phyloP scores from a whole-genome alignment of 2,329 filamentous ascomycete species.

The Diaporthe australafricana region DNA sequence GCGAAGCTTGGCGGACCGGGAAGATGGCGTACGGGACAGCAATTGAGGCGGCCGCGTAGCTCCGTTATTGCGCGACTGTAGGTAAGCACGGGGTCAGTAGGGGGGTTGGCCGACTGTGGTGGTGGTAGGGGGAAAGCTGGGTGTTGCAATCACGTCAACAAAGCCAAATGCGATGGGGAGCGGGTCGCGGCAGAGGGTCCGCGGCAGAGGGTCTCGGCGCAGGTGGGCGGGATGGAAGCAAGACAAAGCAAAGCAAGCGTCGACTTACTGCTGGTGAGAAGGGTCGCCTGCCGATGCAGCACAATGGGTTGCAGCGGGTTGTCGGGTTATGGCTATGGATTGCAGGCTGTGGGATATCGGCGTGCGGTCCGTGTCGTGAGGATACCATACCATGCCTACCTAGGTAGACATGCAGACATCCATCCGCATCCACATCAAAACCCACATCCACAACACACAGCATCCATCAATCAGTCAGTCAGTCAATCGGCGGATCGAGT shows the following conservation, averaged over 20 bases:
- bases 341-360: conserved; percentile 11
- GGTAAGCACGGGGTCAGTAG: neutral
- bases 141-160: conserved; percentile 36
- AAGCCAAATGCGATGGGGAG: conserved; percentile 31
- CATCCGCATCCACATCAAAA: conserved; percentile 17
- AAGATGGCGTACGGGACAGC: conserved; percentile 4
- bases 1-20: neutral
- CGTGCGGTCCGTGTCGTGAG: conserved; percentile 8
- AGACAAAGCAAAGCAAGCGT: neutral
- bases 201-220: conserved; percentile 11
- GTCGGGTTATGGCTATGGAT: neutral
- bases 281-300: neutral
- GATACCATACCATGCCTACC: conserved; percentile 23
- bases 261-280: conserved; percentile 2
- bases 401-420: conserved; percentile 12
- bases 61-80: conserved; percentile 1
- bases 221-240: neutral
- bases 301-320: conserved; percentile 1
- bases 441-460: conserved; percentile 1
- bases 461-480: conserved; percentile 7
- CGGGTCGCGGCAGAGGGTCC: neutral
- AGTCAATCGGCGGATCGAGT: conserved; percentile 8
- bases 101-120: neutral
- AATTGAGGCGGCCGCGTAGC: conserved; percentile 9
- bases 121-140: neutral